phyloP scores from a whole-genome alignment of 1,284 basidiomycete genomes.

The Retiboletus fuscus region DNA sequence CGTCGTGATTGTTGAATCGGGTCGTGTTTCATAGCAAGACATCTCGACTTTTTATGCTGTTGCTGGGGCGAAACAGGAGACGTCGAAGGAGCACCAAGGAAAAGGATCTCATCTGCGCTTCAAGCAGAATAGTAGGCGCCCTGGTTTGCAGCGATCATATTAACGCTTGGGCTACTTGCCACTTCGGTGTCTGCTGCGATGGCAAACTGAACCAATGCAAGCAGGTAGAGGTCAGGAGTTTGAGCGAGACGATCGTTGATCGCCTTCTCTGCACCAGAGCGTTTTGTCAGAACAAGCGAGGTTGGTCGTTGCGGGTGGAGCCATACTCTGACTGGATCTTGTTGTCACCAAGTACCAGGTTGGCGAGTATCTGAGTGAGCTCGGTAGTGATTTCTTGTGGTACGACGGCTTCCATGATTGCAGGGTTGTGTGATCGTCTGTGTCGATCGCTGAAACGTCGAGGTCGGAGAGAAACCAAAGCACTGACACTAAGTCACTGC shows the following conservation, averaged over 20 bases:
- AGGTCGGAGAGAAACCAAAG: slow-evolving; percentile 2
- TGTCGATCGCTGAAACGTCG: slow-evolving; percentile 17
- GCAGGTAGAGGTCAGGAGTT: slow-evolving; percentile 79
- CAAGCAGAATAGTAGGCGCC: slow-evolving; percentile 31
- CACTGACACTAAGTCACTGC: background rate
- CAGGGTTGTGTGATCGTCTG: background rate
- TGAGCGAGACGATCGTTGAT: slow-evolving; percentile 81
- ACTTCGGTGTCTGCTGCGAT: slow-evolving; percentile 78
- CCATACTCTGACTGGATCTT: slow-evolving; percentile 72
- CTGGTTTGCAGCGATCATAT: slow-evolving; percentile 9
- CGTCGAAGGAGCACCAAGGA: slow-evolving; percentile 81
- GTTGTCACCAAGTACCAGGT: slow-evolving; percentile 84
- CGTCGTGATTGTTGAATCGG: too few species aligned
- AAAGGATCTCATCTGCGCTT: slow-evolving; percentile 79
- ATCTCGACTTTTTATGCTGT: slow-evolving; percentile 51
- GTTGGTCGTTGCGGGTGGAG: background rate
- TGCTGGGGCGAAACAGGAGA: slow-evolving; percentile 71
- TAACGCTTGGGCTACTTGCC: slow-evolving; percentile 56
- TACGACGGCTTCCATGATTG: slow-evolving; percentile 59
- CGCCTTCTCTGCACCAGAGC: slow-evolving; percentile 75
- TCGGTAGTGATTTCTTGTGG: slow-evolving; percentile 75
- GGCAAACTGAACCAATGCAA: slow-evolving; percentile 80
- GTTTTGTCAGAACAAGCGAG: slow-evolving; percentile 16
- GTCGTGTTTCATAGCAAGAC: too few species aligned
- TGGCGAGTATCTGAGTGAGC: slow-evolving; percentile 83